These are phyloP conservation scores for Aschersonia sp. DNA, from an alignment of 2,329 filamentous ascomycete species.

Conservation along the genomic window DNA sequence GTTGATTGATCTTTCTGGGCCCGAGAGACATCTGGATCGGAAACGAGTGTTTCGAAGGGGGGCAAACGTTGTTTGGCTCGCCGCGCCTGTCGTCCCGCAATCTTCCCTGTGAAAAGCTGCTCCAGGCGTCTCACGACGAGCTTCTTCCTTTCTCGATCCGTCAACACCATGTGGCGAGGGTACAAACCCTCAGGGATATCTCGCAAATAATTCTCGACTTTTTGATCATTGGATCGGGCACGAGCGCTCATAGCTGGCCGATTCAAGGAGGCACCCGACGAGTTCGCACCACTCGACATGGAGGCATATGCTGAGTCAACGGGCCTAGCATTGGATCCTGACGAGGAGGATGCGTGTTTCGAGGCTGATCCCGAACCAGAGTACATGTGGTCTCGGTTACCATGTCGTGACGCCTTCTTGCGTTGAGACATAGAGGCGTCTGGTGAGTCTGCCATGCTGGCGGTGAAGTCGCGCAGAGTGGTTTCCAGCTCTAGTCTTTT, in stretches of 20 bases:
- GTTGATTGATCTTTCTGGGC: conserved; percentile 19
- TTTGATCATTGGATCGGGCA: conserved; percentile 32
- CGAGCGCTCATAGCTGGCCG: conserved; percentile 21
- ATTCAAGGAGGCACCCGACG: conserved; percentile 23
- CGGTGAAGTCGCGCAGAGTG: conserved; percentile 55
- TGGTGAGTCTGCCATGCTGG: conserved; percentile 39
- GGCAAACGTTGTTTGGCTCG: conserved; percentile 9
- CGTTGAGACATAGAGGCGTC: conserved; percentile 25
- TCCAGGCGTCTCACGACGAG: conserved; percentile 63
- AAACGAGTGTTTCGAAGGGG: neutral
- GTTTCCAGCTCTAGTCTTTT: conserved; percentile 69
- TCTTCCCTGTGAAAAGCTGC: conserved; percentile 67
- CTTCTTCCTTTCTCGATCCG: conserved; percentile 62
- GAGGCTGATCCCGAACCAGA: conserved; percentile 27
- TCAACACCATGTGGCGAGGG: conserved; percentile 45
- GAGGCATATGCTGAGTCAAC: conserved; percentile 55
- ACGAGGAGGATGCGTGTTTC: conserved; percentile 36
- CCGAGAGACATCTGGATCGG: conserved; percentile 5
- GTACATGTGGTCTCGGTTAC: conserved; percentile 21
- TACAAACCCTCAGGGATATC: conserved; percentile 59
- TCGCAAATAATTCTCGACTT: conserved; percentile 54
- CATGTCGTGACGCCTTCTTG: conserved; percentile 24
- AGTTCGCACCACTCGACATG: conserved; percentile 39
- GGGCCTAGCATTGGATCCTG: conserved; percentile 36
- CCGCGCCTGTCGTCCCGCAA: conserved; percentile 23